phyloP scores from a whole-genome alignment of 306 rosid genomes.

The Comarum palustre region DNA sequence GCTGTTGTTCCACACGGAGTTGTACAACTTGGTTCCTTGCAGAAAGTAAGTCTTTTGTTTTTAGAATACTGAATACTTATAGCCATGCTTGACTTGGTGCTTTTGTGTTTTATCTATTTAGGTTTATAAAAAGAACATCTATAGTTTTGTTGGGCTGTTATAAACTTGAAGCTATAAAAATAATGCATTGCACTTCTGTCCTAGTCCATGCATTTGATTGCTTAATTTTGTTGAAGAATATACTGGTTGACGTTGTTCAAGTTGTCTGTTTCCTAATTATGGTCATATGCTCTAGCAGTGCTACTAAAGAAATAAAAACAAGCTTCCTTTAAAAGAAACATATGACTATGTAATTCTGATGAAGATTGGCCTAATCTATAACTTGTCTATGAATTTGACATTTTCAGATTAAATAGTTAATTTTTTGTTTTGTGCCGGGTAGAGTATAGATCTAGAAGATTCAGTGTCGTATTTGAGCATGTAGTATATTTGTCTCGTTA shows the following conservation, averaged over 20 bases:
- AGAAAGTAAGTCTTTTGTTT: constrained; percentile 48
- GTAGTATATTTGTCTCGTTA: not conserved
- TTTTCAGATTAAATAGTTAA: not conserved
- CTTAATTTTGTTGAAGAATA: not conserved
- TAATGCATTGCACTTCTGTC: not conserved
- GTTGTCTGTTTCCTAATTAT: not conserved
- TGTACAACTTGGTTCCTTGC: constrained; percentile 86
- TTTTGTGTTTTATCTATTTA: not conserved
- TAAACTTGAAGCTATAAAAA: not conserved
- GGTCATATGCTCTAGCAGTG: not conserved
- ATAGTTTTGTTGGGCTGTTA: constrained; percentile 14
- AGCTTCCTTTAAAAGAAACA: not conserved
- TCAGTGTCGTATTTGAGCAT: not conserved
- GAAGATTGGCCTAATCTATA: not conserved
- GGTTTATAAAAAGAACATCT: constrained; percentile 20
- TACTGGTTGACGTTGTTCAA: not conserved
- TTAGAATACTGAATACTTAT: constrained; percentile 23
- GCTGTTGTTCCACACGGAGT: constrained; percentile 85
- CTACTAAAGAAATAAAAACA: not conserved
- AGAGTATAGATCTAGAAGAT: not conserved
- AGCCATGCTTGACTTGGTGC: not conserved
- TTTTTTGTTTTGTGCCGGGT: not conserved
- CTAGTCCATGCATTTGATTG: constrained; percentile 1
- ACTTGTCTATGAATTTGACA: not conserved
- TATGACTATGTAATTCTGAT: not conserved